phyloP scores from a whole-genome alignment of 2,329 filamentous ascomycete genomes.

The Cladosporium sp. region DNA sequence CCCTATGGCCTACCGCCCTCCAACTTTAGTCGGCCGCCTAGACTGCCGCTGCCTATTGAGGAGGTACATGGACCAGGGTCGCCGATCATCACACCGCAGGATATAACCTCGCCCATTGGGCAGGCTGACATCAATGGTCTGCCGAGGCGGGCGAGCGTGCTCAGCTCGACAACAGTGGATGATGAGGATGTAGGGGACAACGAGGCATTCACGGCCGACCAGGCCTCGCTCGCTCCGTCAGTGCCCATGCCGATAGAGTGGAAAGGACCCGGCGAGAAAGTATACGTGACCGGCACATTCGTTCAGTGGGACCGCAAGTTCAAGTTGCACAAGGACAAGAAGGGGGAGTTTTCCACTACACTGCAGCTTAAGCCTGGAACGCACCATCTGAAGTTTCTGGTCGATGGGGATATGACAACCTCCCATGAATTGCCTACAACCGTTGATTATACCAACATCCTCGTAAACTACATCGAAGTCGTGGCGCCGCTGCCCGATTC shows the following conservation, averaged over 20 bases:
- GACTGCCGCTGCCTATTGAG: slow-evolving; percentile 88
- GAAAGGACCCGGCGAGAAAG: slow-evolving; percentile 72
- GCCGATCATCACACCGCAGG: slow-evolving; percentile 73
- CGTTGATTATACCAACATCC: slow-evolving; percentile 94
- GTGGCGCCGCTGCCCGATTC: slow-evolving; percentile 24
- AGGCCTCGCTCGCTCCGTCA: slow-evolving; percentile 63
- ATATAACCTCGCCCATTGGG: slow-evolving; percentile 49
- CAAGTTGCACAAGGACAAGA: slow-evolving; percentile 64
- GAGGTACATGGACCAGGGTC: slow-evolving; percentile 86
- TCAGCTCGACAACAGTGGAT: slow-evolving; percentile 60
- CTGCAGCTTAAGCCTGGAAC: slow-evolving; percentile 88
- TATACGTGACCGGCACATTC: slow-evolving; percentile 96
- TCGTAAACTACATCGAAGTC: slow-evolving; percentile 98
- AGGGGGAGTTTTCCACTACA: slow-evolving; percentile 61
- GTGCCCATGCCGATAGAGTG: slow-evolving; percentile 86
- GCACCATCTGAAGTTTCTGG: slow-evolving; percentile 93
- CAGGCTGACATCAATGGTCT: slow-evolving; percentile 44
- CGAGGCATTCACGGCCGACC: slow-evolving; percentile 62
- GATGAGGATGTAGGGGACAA: slow-evolving; percentile 63
- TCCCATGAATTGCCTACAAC: slow-evolving; percentile 85
- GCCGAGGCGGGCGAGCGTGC: slow-evolving; percentile 49
- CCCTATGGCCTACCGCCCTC: slow-evolving; percentile 35
- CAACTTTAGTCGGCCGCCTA: slow-evolving; percentile 67
- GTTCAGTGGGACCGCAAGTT: slow-evolving; percentile 97
- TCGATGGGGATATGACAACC: slow-evolving; percentile 89